phyloP scores from a whole-genome alignment of 192 early-diverging fungal genomes.

The Cladochytrium replicatum region DNA sequence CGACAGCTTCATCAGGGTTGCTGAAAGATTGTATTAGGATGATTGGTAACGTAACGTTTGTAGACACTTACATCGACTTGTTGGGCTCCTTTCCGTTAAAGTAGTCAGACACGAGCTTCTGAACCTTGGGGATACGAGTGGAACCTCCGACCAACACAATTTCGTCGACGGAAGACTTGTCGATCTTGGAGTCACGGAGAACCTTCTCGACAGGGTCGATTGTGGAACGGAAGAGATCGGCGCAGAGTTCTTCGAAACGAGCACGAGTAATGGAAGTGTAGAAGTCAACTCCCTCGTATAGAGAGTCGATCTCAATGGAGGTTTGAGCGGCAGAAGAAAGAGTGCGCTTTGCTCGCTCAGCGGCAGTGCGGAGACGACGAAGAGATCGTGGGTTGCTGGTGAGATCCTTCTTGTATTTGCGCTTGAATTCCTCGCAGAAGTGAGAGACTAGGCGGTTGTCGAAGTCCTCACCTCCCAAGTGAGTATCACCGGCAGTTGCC shows the following conservation, averaged over 20 bases:
- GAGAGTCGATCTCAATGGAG: constrained; percentile 91
- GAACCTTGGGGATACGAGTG: constrained; percentile 98
- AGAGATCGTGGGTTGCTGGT: constrained; percentile 80
- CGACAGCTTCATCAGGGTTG: constrained; percentile 98
- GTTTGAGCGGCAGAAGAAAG: constrained; percentile 90
- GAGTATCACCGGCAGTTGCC: constrained; percentile 97
- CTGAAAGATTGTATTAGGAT: no score
- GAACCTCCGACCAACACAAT: constrained; percentile 98
- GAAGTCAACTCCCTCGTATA: constrained; percentile 96
- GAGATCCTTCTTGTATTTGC: constrained; percentile 96
- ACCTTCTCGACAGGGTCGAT: constrained; percentile 96
- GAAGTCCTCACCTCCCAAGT: constrained; percentile 98
- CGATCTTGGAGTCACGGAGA: constrained; percentile 90
- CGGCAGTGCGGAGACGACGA: constrained; percentile 93
- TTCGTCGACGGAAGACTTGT: constrained; percentile 82
- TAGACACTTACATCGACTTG: no score
- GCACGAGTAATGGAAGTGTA: constrained; percentile 97
- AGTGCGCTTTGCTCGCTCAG: constrained; percentile 96
- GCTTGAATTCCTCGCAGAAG: constrained; percentile 95
- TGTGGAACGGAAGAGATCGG: constrained; percentile 90
- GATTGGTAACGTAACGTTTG: no score
- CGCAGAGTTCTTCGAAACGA: constrained; percentile 98
- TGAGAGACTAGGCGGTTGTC: constrained; percentile 96
- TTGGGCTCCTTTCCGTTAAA: constrained; percentile 99
- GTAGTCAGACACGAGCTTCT: constrained; percentile 95